Evolutionary conservation across 2,329 filamentous ascomycete genomes (phyloP).

Genomic region (Dothiorella sarmentorum): DNA sequence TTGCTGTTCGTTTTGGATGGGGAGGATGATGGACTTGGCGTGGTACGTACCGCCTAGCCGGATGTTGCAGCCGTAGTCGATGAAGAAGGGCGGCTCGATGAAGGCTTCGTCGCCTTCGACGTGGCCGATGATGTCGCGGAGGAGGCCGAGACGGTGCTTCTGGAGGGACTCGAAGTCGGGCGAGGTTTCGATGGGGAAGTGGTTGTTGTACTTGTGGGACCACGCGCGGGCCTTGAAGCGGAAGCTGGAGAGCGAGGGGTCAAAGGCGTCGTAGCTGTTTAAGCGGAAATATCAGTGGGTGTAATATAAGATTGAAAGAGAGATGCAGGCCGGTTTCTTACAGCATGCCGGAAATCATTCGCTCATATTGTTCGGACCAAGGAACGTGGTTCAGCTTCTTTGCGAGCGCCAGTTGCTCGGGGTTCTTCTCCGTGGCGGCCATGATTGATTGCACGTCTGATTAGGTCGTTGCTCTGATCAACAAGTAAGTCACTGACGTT

Average conservation of each 20-base stretch:
- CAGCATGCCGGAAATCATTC: constrained; percentile 63
- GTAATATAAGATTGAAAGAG: background rate
- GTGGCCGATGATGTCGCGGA: constrained; percentile 32
- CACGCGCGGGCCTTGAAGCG: constrained; percentile 55
- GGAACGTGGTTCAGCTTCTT: constrained; percentile 51
- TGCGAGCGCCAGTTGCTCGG: constrained; percentile 44
- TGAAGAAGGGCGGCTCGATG: constrained; percentile 59
- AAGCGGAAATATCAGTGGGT: no score
- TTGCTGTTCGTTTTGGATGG: no score
- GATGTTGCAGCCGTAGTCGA: constrained; percentile 67
- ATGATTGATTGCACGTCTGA: constrained; percentile 29
- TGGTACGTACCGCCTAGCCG: constrained; percentile 57
- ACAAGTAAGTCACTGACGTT: no score
- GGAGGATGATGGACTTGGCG: no score
- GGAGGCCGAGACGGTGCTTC: constrained; percentile 26
- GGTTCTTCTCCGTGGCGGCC: constrained; percentile 43
- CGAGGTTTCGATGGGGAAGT: constrained; percentile 31
- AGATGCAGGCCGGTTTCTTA: constrained; percentile 33
- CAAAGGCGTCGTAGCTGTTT: constrained; percentile 52
- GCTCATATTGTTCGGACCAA: constrained; percentile 60
- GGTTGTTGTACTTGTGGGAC: constrained; percentile 57
- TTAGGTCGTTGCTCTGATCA: no score
- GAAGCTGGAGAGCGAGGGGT: constrained; percentile 48
- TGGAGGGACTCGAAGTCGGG: constrained; percentile 28
- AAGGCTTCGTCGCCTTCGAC: constrained; percentile 39